Base-by-base conservation (phyloP, 768 basidiomycete genomes). In the Mycena rosella region DNA sequence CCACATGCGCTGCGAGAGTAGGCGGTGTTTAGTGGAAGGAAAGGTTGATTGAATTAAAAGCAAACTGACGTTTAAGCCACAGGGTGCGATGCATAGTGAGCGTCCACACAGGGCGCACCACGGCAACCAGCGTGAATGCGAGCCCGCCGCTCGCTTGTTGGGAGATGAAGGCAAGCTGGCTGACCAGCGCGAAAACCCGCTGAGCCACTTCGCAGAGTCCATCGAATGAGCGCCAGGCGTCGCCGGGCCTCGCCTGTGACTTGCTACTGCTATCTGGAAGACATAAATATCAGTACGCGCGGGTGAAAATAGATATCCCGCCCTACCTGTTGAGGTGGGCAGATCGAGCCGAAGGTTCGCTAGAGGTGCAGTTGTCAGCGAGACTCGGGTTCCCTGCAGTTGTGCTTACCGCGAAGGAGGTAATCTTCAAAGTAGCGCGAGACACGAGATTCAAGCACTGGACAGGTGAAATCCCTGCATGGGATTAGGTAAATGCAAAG, bases 261-360 rank as follows among this genome's bases (percentile, higher is more conserved):
- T 24, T 62, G n/a, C 54, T 63, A 7, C 29, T 34, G 45, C 18
- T 60, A 20, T 70, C 69, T 70, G 34, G 29, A 6, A 15, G 3
- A 32, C 1, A 15, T 3, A 0, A 36, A 22, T 8, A 15, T 53
- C 32, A 53, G 52, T 20, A n/a, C n/a, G n/a, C n/a, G n/a, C n/a
- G n/a, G n/a, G n/a, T n/a, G n/a, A n/a, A n/a, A n/a, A n/a, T n/a
- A n/a, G n/a, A n/a, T n/a, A n/a, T n/a, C n/a, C n/a, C n/a, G n/a
- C n/a, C n/a, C n/a, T 29, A 60, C 69, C 69, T 22, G 45, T 10
- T 8, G 65, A 53, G 2, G 69, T 70, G 5, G 69, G 65, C 42
- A 70, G 59, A 22, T 70, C 69, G 29, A 67, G 61, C 11, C 60
- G 65, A 3, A 70, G 65, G 13, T 63, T 53, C 2, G 65, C 69